A percentile compares a stretch with the other conserved stretches of the same genome.
phyloP scores from a whole-genome alignment of 2,329 filamentous ascomycete genomes.

The Fusarium temperatum region DNA sequence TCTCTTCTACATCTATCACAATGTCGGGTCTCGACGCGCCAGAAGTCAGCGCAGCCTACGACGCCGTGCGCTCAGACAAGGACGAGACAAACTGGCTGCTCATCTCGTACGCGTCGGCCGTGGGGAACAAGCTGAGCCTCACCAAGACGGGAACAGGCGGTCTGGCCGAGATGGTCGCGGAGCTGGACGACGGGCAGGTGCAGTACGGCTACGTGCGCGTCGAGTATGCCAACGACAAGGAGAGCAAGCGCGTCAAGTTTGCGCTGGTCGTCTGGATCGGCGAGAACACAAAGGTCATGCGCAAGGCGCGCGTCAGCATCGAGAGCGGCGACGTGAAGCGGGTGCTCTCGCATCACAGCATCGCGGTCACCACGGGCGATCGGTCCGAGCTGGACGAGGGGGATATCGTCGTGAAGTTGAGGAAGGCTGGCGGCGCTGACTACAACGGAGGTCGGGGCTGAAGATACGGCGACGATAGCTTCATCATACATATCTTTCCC shows the following conservation, averaged over 20 bases:
- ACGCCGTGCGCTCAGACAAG: constrained; percentile 73
- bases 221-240: constrained; percentile 76
- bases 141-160: constrained; percentile 68
- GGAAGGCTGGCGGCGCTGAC: constrained; percentile 75
- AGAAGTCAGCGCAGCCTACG: constrained; percentile 71
- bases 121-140: constrained; percentile 66
- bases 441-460: constrained; percentile 73
- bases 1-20: not conserved
- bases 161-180: constrained; percentile 63
- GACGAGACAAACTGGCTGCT: constrained; percentile 73
- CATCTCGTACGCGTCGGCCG: constrained; percentile 65
- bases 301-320: constrained; percentile 73
- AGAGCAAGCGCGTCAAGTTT: constrained; percentile 75
- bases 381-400: constrained; percentile 67
- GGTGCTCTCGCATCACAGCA: constrained; percentile 70
- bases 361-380: constrained; percentile 70
- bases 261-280: constrained; percentile 75
- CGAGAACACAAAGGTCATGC: constrained; percentile 71
- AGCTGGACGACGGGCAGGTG: constrained; percentile 67
- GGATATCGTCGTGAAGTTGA: constrained; percentile 67
- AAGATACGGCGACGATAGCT: constrained; percentile 1
- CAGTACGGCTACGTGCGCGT: constrained; percentile 73
- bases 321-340: constrained; percentile 73
- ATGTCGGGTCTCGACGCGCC: constrained; percentile 66
- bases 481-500: not conserved